Evolutionary conservation across 1,284 basidiomycete species (phyloP), one percentile per base, ranked within the genome.

Genomic region (Earliella scabrosa): DNA sequence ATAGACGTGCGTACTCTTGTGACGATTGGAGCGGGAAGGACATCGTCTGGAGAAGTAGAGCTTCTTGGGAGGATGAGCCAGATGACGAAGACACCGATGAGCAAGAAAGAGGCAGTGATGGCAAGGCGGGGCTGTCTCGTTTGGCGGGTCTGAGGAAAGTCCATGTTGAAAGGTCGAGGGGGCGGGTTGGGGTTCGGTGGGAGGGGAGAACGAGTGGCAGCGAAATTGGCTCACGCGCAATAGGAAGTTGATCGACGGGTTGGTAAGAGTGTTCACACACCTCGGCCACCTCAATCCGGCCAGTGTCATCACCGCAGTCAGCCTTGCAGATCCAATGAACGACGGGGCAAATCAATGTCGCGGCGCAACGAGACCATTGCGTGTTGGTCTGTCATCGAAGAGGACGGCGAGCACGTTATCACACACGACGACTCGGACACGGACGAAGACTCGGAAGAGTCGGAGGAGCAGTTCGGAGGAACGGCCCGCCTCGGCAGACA

Each of bases 31-130:
- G 56, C 16, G 11, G 61, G 50, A 18, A 60, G 29, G 3, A 57
- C 46, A 4, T 58, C 52, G 8, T 50, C 60, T 7, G 23, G 43
- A 4, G 53, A 50, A 1, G 39, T 13, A 4, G 47, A 23, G 20
- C 32, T 51, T 21, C 58, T 49, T 9, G 61, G 61, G 11, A 63
- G 58, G 32, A 63, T 50, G 36, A 59, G 48, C 61, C 61, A 63
- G 34, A 63, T 58, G 51, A 63, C 43, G 53, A 63, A 60, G 21
- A 63, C 61, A 26, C 36, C 56, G 35, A 63, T 60, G 52, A 63
- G 56, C 16, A 56, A 50, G 53, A 63, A 60, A 34, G 58, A 63
- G 13, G 58, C 58, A 31, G 51, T 54, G 45, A 63, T 63, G 1
- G 61, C 61, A 23, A 63, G 52, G 36, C 61, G 61, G 31, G 61